Conservation (phyloP, 495 filamentous ascomycete species). For the Penicillium alfredii region DNA sequence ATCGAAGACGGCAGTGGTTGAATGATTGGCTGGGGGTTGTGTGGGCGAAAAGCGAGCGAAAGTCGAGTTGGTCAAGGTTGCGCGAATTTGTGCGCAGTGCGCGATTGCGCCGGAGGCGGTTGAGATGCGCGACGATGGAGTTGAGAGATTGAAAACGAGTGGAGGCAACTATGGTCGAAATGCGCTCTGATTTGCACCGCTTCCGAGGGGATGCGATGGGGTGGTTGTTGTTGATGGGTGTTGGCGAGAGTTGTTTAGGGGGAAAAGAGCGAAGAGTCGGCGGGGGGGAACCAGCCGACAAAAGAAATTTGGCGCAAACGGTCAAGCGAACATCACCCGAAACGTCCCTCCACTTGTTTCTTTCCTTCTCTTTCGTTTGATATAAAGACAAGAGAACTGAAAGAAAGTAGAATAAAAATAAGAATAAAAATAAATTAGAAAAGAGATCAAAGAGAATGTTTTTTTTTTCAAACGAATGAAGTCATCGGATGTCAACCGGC, state of each 20-base stretch:
- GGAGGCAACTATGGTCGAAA: conserved; percentile 3
- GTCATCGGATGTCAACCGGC: too few species aligned
- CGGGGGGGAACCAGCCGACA: conserved; percentile 17
- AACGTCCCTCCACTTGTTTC: conserved; percentile 10
- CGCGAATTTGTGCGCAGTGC: conserved; percentile 21
- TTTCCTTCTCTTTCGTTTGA: too few species aligned
- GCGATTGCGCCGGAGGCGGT: conserved; percentile 35
- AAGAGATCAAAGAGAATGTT: conserved; percentile 2
- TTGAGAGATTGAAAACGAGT: conserved; percentile 17
- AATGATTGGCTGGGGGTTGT: too few species aligned
- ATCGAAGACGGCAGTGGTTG: too few species aligned
- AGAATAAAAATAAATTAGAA: background rate
- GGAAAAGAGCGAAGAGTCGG: conserved; percentile 16
- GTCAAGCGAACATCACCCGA: conserved; percentile 26
- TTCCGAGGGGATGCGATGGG: conserved; percentile 29
- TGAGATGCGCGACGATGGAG: conserved; percentile 20
- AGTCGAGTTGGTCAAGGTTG: conserved; percentile 6
- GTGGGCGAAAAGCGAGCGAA: too few species aligned
- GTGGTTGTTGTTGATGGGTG: conserved; percentile 9
- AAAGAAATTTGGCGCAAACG: conserved; percentile 26
- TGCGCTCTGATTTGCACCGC: conserved; percentile 26
- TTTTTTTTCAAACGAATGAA: too few species aligned
- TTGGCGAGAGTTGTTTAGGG: conserved; percentile 19
- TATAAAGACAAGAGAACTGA: too few species aligned
- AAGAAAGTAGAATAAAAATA: too few species aligned